Evolutionary conservation across 805 yeast genomes (phyloP).

Genomic region (Isabelozyma rhagii): DNA sequence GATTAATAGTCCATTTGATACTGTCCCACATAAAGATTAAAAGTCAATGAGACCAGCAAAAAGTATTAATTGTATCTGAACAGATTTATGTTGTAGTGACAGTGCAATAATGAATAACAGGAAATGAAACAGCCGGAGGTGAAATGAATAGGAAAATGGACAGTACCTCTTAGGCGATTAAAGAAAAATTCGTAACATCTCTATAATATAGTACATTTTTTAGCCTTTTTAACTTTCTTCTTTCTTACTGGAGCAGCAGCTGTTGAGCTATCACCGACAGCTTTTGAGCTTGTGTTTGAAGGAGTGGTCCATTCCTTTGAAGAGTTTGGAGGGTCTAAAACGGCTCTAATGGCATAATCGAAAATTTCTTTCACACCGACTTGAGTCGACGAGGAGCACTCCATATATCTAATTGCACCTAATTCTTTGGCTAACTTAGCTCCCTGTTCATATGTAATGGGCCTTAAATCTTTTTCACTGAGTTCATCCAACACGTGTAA

Average conservation of each 20-base stretch:
- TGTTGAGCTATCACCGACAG: conserved; percentile 1
- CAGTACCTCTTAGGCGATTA: no score
- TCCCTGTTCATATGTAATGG: conserved; percentile 64
- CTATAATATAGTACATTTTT: conserved; percentile 39
- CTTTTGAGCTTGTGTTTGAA: conserved; percentile 6
- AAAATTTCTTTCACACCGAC: conserved; percentile 82
- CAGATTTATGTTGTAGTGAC: not conserved
- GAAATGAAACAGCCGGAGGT: not conserved
- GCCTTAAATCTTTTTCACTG: conserved; percentile 57
- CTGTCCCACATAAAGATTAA: not conserved
- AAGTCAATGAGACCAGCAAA: not conserved
- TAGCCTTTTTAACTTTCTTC: conserved; percentile 31
- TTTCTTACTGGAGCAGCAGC: conserved; percentile 9
- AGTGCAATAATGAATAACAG: not conserved
- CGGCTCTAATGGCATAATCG: conserved; percentile 75
- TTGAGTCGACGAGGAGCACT: conserved; percentile 90
- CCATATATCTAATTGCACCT: conserved; percentile 72
- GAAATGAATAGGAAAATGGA: no score
- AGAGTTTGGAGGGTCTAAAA: conserved; percentile 48
- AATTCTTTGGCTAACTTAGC: conserved; percentile 62
- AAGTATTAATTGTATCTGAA: not conserved
- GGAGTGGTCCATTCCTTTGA: conserved; percentile 6
- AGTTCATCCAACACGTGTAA: conserved; percentile 70
- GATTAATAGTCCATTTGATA: not conserved
- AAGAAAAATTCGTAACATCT: not conserved